These are phyloP conservation scores for Linanthus parryae DNA, from an alignment of 148 eudicot species.

Conservation along the genomic window DNA sequence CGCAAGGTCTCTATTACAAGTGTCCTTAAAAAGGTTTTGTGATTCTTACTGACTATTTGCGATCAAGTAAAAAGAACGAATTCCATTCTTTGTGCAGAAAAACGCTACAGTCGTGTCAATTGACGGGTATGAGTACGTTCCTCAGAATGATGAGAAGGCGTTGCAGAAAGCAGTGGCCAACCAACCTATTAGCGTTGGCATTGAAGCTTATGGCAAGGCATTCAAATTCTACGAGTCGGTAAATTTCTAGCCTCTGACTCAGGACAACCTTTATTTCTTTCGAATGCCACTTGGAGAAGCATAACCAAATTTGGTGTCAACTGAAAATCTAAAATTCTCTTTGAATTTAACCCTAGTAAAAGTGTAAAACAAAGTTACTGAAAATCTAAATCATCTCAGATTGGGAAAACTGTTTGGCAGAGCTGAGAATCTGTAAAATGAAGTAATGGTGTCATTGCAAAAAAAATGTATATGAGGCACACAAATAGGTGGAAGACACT, in stretches of 20 bases:
- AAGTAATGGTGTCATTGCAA: too few relatives aligned
- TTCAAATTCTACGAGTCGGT: slow-evolving; percentile 28
- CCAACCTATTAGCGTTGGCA: slow-evolving; percentile 27
- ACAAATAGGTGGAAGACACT: too few relatives aligned
- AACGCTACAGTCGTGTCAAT: slow-evolving; percentile 27
- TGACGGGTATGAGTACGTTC: slow-evolving; percentile 25
- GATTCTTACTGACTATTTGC: too few relatives aligned
- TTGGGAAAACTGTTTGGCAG: background rate
- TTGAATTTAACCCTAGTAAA: background rate
- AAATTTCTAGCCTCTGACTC: background rate
- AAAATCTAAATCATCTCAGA: too few relatives aligned
- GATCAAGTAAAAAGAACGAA: background rate
- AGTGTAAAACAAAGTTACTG: background rate
- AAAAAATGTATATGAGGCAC: too few relatives aligned
- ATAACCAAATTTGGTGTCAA: too few relatives aligned
- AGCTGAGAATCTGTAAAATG: too few relatives aligned
- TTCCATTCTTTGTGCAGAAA: slow-evolving; percentile 18
- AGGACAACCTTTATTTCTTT: background rate
- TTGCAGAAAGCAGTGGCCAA: slow-evolving; percentile 28
- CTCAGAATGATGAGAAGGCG: slow-evolving; percentile 27
- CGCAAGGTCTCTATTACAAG: slow-evolving; percentile 5
- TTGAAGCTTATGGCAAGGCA: slow-evolving; percentile 28
- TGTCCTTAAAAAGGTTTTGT: background rate
- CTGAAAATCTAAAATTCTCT: background rate
- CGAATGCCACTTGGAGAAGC: background rate